Evolutionary conservation across 345 rosid genomes (phyloP).

Genomic region (Populus euphratica): DNA sequence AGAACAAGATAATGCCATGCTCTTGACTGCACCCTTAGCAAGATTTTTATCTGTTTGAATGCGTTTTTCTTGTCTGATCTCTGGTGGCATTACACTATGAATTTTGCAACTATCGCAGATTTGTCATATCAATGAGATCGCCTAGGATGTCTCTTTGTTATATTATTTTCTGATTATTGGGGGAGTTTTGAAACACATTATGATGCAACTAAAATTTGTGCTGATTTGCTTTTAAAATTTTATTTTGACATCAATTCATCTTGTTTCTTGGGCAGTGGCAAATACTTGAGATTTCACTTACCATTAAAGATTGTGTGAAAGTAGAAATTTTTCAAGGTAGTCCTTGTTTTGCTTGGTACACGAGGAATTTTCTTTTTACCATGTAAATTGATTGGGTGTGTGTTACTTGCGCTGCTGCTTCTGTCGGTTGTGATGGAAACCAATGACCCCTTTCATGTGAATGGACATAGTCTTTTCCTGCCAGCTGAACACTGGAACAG

Average conservation of each 20-base stretch:
- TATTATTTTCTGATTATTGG: not conserved
- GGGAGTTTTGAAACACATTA: not conserved
- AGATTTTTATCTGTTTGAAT: not conserved
- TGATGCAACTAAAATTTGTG: not conserved
- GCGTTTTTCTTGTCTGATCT: not conserved
- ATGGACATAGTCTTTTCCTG: not conserved
- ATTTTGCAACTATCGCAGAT: not conserved
- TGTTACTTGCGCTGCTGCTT: not conserved
- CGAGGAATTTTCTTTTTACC: not conserved
- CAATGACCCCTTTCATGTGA: not conserved
- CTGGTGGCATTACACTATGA: not conserved
- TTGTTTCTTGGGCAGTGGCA: not conserved
- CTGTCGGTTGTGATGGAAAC: not conserved
- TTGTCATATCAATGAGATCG: not conserved
- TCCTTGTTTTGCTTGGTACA: not conserved
- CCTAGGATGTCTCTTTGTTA: not conserved
- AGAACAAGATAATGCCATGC: not conserved
- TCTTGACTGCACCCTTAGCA: not conserved
- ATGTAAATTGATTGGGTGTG: not conserved
- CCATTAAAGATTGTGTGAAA: not conserved
- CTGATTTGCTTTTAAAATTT: not conserved
- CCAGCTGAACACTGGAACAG: not conserved
- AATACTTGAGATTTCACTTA: not conserved
- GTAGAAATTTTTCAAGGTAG: not conserved
- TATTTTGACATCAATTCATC: not conserved